Evolutionary conservation across 2,329 filamentous ascomycete species (phyloP).

Genomic region (Neonectria ditissima): DNA sequence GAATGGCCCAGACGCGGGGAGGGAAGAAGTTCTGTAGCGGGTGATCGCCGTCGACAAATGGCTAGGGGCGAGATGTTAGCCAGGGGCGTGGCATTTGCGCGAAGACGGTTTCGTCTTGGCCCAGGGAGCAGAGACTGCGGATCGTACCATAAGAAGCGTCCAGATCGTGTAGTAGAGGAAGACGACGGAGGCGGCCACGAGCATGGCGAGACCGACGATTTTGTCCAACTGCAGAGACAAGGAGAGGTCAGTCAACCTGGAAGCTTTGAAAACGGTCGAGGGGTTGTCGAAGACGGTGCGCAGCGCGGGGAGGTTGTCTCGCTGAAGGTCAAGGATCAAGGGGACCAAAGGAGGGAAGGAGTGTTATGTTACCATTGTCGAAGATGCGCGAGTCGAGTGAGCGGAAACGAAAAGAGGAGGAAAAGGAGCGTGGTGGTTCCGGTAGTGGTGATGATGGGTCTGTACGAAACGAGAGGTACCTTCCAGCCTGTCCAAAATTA

Average conservation of each 20-base stretch:
- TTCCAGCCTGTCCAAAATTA: slow-evolving; percentile 43
- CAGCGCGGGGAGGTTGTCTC: slow-evolving; percentile 38
- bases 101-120: slow-evolving; percentile 11
- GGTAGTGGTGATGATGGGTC: slow-evolving; percentile 29
- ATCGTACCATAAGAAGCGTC: slow-evolving; percentile 92
- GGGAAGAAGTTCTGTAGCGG: slow-evolving; percentile 95
- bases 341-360: neutral
- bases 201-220: slow-evolving; percentile 76
- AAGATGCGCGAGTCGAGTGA: slow-evolving; percentile 36
- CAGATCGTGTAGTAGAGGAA: slow-evolving; percentile 95
- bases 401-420: slow-evolving; percentile 18
- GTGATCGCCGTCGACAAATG: slow-evolving; percentile 96
- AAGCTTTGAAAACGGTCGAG: slow-evolving; percentile 16
- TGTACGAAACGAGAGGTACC: slow-evolving; percentile 31
- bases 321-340: slow-evolving; percentile 23
- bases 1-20: slow-evolving; percentile 97
- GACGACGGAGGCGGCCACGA: slow-evolving; percentile 72
- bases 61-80: slow-evolving; percentile 65
- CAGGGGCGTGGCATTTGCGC: slow-evolving; percentile 6
- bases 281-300: slow-evolving; percentile 39
- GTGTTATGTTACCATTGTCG: slow-evolving; percentile 44
- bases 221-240: slow-evolving; percentile 81
- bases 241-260: slow-evolving; percentile 29
- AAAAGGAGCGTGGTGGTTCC: slow-evolving; percentile 41
- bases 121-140: slow-evolving; percentile 8